These are phyloP conservation scores for Mortierella sp. DNA, from an alignment of 371 early-diverging fungal species.

Conservation along the genomic window DNA sequence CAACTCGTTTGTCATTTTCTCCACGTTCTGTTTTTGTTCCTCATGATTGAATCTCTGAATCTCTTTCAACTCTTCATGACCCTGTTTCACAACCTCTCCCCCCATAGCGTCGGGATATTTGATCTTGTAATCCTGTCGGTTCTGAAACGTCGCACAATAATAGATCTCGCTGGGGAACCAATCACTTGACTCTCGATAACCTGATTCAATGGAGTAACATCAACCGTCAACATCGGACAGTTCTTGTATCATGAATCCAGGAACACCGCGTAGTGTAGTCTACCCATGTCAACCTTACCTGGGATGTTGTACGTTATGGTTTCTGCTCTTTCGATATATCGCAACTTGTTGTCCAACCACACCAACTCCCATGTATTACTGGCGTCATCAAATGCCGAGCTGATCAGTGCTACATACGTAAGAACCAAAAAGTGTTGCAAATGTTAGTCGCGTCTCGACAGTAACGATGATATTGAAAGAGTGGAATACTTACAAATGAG, in stretches of 20 bases:
- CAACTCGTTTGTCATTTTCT: too few species aligned
- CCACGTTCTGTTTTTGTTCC: neutral
- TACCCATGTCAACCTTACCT: neutral
- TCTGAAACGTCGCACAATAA: neutral
- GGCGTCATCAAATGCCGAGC: neutral
- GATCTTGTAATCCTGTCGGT: neutral
- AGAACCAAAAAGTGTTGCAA: neutral
- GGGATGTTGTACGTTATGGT: slow-evolving; percentile 9
- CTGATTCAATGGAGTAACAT: neutral
- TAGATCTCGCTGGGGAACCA: slow-evolving; percentile 8
- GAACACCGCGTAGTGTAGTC: too few species aligned
- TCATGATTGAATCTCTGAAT: neutral
- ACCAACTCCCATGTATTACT: slow-evolving; percentile 1
- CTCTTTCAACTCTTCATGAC: neutral
- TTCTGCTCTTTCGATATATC: slow-evolving; percentile 1
- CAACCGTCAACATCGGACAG: too few species aligned
- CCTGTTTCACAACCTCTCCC: neutral
- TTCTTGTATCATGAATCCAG: too few species aligned
- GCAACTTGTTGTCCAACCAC: slow-evolving; percentile 3
- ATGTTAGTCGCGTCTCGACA: neutral
- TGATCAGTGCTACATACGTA: slow-evolving; percentile 1
- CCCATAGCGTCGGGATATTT: neutral
- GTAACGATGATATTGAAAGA: neutral
- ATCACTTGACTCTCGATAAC: slow-evolving; percentile 1
- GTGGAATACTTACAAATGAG: slow-evolving; percentile 13